These are phyloP conservation scores for Capsicum baccatum DNA, from an alignment of 257 asterid species.

Conservation along the genomic window DNA sequence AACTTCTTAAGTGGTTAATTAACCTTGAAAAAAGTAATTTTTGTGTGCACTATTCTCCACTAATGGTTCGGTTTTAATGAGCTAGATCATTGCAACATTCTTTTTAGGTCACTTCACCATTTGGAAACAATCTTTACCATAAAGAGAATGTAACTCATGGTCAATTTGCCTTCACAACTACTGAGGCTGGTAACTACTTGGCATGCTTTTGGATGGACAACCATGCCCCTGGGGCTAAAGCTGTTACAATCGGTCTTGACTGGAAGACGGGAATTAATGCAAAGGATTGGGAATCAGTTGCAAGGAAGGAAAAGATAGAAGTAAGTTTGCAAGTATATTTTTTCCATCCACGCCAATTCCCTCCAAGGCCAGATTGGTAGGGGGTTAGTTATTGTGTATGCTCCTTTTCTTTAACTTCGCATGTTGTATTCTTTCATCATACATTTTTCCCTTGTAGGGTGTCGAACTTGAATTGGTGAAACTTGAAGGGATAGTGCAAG, in stretches of 20 bases:
- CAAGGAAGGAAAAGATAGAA: constrained; percentile 88
- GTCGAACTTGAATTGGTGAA: constrained; percentile 84
- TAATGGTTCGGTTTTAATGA: constrained; percentile 17
- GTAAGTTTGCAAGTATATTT: constrained; percentile 40
- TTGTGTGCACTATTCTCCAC: background rate
- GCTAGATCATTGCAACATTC: constrained; percentile 23
- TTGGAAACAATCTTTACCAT: constrained; percentile 68
- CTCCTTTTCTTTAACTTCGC: background rate
- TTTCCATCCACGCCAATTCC: background rate
- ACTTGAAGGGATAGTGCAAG: constrained; percentile 70
- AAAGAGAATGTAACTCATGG: constrained; percentile 72
- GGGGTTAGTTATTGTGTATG: background rate
- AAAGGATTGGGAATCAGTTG: constrained; percentile 94
- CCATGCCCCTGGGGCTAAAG: constrained; percentile 48
- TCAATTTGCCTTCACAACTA: constrained; percentile 84
- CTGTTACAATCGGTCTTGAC: constrained; percentile 71
- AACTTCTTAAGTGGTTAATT: constrained; percentile 17
- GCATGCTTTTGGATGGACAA: constrained; percentile 70
- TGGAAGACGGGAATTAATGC: constrained; percentile 89
- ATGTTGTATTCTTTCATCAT: background rate
- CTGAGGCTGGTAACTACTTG: constrained; percentile 77
- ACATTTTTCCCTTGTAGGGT: constrained; percentile 54
- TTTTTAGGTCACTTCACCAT: constrained; percentile 81
- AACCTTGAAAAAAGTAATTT: constrained; percentile 15
- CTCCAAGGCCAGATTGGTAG: background rate